Base-by-base conservation (phyloP, 2,329 filamentous ascomycete species). In the Fusarium pseudograminearum region DNA sequence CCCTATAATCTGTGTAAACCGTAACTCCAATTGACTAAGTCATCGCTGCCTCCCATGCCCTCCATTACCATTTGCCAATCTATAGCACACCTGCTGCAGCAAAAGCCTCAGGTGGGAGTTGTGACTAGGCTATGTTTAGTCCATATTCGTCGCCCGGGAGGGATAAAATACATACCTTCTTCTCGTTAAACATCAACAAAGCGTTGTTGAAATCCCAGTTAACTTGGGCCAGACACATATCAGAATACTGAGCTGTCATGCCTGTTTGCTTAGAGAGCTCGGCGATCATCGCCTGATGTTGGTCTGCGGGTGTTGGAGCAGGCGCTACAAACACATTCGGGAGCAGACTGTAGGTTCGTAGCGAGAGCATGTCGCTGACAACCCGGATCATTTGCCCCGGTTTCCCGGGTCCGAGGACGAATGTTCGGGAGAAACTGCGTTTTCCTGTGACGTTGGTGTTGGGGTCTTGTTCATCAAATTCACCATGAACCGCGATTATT, bases 131-230 rank as follows among this genome's bases (percentile, higher is more conserved):
- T n/a, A 10, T 34, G 16, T n/a, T 72, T 61, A 74, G 72, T 52
- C 15, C 24, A 41, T 20, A 18, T 18, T 41, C n/a, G 12, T 28
- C 14, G 3, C 10, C 28, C 3, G 9, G 61, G 15, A 31, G 38
- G 38, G 26, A 28, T 14, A 16, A 14, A 54, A 34, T 30, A 73
- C 84, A 77, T 83, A 91, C 92, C 84, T 90, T 93, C 60, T 92
- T 89, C 70, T 90, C 87, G 67, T 90, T 87, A 76, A 97, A 98
- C 33, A 92, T 88, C 56, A 86, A 83, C 71, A 94, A 81, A 4
- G 94, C 95, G 70, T 87, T 86, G 38, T 92, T 87, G 50, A 94
- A 88, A 77, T 97, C 88, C 93, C 94, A 98, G 38, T 86, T 87
- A 59, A 91, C 93, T 62, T 94, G 89, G 4, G 88, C 85, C 18